phyloP scores from a whole-genome alignment of 225 moss, liverwort and hornwort genomes.

The Polytrichum formosum region DNA sequence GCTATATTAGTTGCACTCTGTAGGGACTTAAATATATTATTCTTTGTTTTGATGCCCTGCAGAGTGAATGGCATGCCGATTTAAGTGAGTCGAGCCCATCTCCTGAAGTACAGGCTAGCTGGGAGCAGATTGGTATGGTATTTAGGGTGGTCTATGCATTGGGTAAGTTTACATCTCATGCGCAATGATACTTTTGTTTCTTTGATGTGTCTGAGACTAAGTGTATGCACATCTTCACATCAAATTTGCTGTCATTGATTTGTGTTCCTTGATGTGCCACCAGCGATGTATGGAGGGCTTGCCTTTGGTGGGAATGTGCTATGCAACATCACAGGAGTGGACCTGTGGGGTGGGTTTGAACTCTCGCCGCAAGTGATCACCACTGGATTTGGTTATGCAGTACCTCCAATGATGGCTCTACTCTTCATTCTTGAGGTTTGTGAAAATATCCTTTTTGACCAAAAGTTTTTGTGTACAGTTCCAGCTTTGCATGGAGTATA shows the following conservation, averaged over 20 bases:
- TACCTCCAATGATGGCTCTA: slow-evolving; percentile 89
- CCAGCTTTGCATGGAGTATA: too few relatives aligned
- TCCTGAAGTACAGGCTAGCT: slow-evolving; percentile 54
- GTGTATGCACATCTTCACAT: too few relatives aligned
- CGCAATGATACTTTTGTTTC: background rate
- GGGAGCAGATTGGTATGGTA: slow-evolving; percentile 87
- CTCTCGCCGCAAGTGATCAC: slow-evolving; percentile 65
- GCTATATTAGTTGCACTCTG: background rate
- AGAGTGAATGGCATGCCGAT: slow-evolving; percentile 35
- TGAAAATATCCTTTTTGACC: background rate
- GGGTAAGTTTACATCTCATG: slow-evolving; percentile 27
- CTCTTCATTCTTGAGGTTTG: slow-evolving; percentile 83
- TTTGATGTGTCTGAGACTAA: background rate
- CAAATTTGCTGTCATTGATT: too few relatives aligned
- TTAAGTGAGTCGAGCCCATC: slow-evolving; percentile 5
- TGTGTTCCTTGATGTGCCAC: background rate
- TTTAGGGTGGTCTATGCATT: slow-evolving; percentile 80
- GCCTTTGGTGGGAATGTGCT: slow-evolving; percentile 82
- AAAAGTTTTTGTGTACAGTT: too few relatives aligned
- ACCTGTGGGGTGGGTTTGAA: slow-evolving; percentile 80
- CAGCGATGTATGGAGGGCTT: slow-evolving; percentile 80
- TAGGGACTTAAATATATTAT: background rate
- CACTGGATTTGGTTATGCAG: slow-evolving; percentile 75
- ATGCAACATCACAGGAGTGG: slow-evolving; percentile 80
- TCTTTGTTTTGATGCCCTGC: background rate